Percentiles rank a stretch among this genome's conserved stretches.
These are phyloP conservation scores for Tuber indicum DNA, from an alignment of 495 filamentous ascomycete species.

Conservation along the genomic window DNA sequence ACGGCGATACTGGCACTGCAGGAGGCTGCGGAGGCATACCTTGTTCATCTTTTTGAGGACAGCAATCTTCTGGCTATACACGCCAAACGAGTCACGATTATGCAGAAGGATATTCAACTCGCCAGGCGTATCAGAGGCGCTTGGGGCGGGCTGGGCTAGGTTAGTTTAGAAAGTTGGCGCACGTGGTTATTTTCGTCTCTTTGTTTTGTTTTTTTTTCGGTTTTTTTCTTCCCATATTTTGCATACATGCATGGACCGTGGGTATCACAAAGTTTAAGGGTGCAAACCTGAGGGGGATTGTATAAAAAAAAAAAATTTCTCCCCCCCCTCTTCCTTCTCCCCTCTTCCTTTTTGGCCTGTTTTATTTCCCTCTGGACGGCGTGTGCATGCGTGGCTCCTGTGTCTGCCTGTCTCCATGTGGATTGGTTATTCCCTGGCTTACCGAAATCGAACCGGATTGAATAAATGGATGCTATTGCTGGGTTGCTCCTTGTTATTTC, in stretches of 20 bases:
- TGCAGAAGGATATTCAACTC: constrained; percentile 94
- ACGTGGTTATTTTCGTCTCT: constrained; percentile 9
- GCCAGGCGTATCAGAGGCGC: constrained; percentile 73
- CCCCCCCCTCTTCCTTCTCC: constrained; percentile 8
- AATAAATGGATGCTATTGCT: neutral
- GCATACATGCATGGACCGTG: constrained; percentile 6
- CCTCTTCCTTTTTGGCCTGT: neutral
- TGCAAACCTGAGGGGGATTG: neutral
- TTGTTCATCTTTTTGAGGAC: constrained; percentile 92
- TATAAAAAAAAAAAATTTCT: constrained; percentile 4
- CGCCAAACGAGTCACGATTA: constrained; percentile 92
- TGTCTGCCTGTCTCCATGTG: neutral
- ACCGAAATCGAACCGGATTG: neutral
- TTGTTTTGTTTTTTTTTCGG: neutral
- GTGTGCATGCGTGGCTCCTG: neutral
- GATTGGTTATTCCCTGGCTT: neutral
- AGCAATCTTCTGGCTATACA: constrained; percentile 93
- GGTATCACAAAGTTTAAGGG: neutral
- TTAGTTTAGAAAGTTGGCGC: neutral
- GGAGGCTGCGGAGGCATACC: constrained; percentile 85
- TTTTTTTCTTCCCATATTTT: constrained; percentile 9
- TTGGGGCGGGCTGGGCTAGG: constrained; percentile 58
- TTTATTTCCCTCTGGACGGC: neutral
- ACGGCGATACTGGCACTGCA: constrained; percentile 85
- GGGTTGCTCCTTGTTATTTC: neutral